Percentiles rank a stretch among this genome's conserved stretches.
These are phyloP conservation scores for Magnolia kwangsiensis DNA, from an alignment of 164 flowering plant genomes.

Conservation along the genomic window DNA sequence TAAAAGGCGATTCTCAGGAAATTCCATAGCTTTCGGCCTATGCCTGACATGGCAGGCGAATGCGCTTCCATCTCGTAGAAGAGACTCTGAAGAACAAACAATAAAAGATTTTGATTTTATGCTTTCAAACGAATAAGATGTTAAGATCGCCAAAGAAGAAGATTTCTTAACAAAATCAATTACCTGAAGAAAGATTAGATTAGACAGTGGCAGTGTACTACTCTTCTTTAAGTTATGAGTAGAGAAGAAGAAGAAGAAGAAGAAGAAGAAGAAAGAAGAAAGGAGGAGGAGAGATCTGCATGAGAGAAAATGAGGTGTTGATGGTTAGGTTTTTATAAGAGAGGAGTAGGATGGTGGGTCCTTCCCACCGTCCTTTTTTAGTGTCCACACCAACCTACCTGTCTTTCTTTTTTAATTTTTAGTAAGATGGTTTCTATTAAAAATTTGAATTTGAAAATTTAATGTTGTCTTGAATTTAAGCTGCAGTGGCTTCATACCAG, in stretches of 20 bases:
- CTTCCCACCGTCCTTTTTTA: not conserved
- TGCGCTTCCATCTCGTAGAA: slow-evolving; percentile 26
- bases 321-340: not conserved
- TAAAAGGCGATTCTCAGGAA: slow-evolving; percentile 37
- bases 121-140: not conserved
- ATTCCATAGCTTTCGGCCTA: slow-evolving; percentile 46
- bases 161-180: too few species aligned
- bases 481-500: too few species aligned
- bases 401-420: too few species aligned
- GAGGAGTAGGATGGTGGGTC: not conserved
- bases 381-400: too few species aligned
- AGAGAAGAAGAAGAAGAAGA: too few species aligned
- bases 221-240: too few species aligned
- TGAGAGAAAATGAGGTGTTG: not conserved
- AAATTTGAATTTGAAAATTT: too few species aligned
- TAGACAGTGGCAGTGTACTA: not conserved
- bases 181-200: not conserved
- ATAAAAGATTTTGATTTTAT: not conserved
- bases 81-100: not conserved
- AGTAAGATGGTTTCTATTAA: too few species aligned
- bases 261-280: not conserved
- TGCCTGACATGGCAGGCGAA: slow-evolving; percentile 6
- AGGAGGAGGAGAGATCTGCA: not conserved
- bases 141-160: slow-evolving; percentile 3
- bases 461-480: too few species aligned